These are phyloP conservation scores for Pezicula radicicola DNA, from an alignment of 2,329 filamentous ascomycete species.

Conservation along the genomic window DNA sequence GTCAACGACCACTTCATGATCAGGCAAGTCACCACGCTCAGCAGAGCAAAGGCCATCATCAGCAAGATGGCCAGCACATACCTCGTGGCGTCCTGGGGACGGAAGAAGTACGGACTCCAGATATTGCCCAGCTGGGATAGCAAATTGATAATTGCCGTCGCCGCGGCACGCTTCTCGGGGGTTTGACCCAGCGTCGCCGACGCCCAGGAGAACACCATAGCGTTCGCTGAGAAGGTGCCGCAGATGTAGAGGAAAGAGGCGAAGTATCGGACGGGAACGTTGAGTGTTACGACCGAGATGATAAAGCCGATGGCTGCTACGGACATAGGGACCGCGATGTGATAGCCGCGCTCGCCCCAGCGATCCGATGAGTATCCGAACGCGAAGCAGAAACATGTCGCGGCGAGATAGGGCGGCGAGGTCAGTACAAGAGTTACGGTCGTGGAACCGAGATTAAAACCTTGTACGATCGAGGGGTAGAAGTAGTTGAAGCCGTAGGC, in stretches of 20 bases:
- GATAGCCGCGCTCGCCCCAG: slow-evolving; percentile 11
- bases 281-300: background rate
- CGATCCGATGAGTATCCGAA: slow-evolving; percentile 13
- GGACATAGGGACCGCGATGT: slow-evolving; percentile 12
- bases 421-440: slow-evolving; percentile 11
- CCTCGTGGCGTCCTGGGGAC: slow-evolving; percentile 16
- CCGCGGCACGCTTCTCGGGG: slow-evolving; percentile 35
- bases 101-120: slow-evolving; percentile 38
- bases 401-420: background rate
- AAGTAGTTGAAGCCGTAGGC: slow-evolving; percentile 34
- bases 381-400: slow-evolving; percentile 2
- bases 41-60: slow-evolving; percentile 7
- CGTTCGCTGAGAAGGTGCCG: slow-evolving; percentile 32
- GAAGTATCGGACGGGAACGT: slow-evolving; percentile 18
- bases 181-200: slow-evolving; percentile 31
- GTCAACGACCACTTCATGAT: slow-evolving; percentile 1
- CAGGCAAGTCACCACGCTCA: slow-evolving; percentile 1
- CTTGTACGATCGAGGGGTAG: slow-evolving; percentile 24
- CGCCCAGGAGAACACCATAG: slow-evolving; percentile 33
- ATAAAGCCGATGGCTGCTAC: slow-evolving; percentile 12
- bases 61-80: slow-evolving; percentile 22
- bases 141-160: slow-evolving; percentile 34
- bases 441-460: slow-evolving; percentile 10
- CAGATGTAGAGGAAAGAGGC: slow-evolving; percentile 31
- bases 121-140: slow-evolving; percentile 35